A percentile compares a stretch with the other conserved stretches of the same genome.
Conservation (phyloP, 495 filamentous ascomycete genomes). For the Aeminium ludgeri region DNA sequence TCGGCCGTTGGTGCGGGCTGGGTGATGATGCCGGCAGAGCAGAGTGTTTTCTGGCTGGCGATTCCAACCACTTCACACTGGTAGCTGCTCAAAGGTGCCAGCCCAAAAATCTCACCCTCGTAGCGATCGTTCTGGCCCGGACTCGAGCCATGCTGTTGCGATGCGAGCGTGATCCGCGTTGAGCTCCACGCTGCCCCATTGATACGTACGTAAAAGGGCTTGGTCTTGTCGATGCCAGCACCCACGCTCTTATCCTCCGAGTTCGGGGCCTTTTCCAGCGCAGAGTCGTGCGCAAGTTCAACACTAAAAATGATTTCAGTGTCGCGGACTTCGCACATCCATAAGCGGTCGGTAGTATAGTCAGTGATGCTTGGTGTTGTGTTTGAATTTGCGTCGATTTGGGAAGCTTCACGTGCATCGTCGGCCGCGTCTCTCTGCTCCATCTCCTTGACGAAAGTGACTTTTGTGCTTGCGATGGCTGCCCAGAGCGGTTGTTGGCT, state of each 20-base stretch:
- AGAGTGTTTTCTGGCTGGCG: slow-evolving; percentile 54
- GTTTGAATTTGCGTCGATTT: slow-evolving; percentile 36
- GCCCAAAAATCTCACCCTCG: slow-evolving; percentile 74
- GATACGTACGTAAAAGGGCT: slow-evolving; percentile 75
- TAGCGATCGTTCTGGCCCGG: slow-evolving; percentile 41
- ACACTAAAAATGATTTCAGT: slow-evolving; percentile 64
- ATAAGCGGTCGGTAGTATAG: slow-evolving; percentile 65
- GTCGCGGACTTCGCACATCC: slow-evolving; percentile 70
- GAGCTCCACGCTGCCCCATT: slow-evolving; percentile 84
- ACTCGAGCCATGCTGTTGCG: not conserved
- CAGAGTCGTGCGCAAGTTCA: slow-evolving; percentile 11
- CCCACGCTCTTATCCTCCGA: slow-evolving; percentile 11
- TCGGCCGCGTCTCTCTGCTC: slow-evolving; percentile 66
- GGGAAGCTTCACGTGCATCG: slow-evolving; percentile 54
- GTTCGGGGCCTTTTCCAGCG: slow-evolving; percentile 2
- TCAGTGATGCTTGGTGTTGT: slow-evolving; percentile 28
- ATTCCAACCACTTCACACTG: slow-evolving; percentile 68
- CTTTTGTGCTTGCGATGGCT: slow-evolving; percentile 82
- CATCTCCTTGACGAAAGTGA: slow-evolving; percentile 83
- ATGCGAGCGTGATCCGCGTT: slow-evolving; percentile 36
- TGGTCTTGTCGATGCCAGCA: slow-evolving; percentile 38
- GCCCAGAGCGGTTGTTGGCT: slow-evolving; percentile 89
- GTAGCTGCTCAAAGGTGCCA: slow-evolving; percentile 74
- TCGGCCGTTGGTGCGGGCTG: slow-evolving; percentile 52
- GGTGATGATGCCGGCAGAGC: slow-evolving; percentile 65